These are phyloP conservation scores for Pinus tabuliformis DNA, from an alignment of 75 land plant genomes.

Conservation along the genomic window DNA sequence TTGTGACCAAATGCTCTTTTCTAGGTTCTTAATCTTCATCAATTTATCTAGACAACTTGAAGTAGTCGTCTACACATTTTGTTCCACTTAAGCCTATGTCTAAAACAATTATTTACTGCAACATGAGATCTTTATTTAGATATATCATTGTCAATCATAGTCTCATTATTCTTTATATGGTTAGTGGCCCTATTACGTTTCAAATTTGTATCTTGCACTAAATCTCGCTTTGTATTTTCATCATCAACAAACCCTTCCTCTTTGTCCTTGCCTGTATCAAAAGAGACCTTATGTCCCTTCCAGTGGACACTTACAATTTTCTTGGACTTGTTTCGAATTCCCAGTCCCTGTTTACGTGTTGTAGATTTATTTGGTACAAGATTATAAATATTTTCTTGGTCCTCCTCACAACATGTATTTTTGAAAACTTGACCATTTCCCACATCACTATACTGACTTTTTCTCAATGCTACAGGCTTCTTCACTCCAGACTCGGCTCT, in stretches of 20 bases:
- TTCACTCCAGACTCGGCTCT: too few relatives aligned
- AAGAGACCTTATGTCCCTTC: slow-evolving; percentile 73
- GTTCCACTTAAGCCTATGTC: slow-evolving; percentile 53
- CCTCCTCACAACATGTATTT: too few relatives aligned
- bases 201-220: not conserved
- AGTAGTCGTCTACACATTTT: slow-evolving; percentile 57
- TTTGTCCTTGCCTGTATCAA: slow-evolving; percentile 44
- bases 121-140: slow-evolving; percentile 5
- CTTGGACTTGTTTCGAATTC: slow-evolving; percentile 66
- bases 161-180: not conserved
- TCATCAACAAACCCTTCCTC: slow-evolving; percentile 39
- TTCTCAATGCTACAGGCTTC: too few relatives aligned
- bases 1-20: slow-evolving; percentile 33
- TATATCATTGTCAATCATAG: slow-evolving; percentile 6
- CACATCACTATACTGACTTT: too few relatives aligned
- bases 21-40: slow-evolving; percentile 60
- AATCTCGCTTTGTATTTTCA: not conserved
- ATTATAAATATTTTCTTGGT: not conserved
- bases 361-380: slow-evolving; percentile 78
- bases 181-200: not conserved
- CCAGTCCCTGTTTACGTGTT: slow-evolving; percentile 87
- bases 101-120: slow-evolving; percentile 1
- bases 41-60: slow-evolving; percentile 60
- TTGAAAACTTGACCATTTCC: too few relatives aligned
- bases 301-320: slow-evolving; percentile 74